Evolutionary conservation across 2,329 filamentous ascomycete species (phyloP), one percentile per base, ranked within the genome.

Genomic region (Neonectria sp.): DNA sequence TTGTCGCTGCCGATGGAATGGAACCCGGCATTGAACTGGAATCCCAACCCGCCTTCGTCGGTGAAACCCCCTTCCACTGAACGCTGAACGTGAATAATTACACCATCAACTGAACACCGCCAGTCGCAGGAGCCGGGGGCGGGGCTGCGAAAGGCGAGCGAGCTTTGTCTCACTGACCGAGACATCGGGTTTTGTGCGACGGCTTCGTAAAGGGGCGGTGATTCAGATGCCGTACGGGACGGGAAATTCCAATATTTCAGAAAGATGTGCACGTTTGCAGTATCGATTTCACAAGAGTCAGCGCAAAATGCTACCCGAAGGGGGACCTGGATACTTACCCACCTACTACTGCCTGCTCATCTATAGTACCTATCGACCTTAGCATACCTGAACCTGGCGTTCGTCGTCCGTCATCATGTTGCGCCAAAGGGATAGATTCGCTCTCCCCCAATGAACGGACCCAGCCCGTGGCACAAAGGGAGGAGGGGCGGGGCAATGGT

Each of bases 141-240:
- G 3, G 12, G 11, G 27, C 17, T n/a, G n/a, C 27, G 13, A n/a
- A 51, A 8, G 45, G 29, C 49, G 48, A 52, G 29, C 48, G 15
- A 21, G 27, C 48, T 11, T 21, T 53, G 51, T 53, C 51, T 53
- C 51, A 35, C 29, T n/a, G n/a, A 6, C 51, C n/a, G 57, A 60
- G 57, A 60, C 57, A 60, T 51, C 31, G 45, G 24, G 17, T 21
- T n/a, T 40, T 40, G 57, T 52, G 31, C 21, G 31, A 60, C 45
- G 21, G 57, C 25, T 27, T 53, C n/a, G n/a, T 35, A 35, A 35
- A 35, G n/a, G 31, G 51, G n/a, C 15, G 48, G 48, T 17, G 24
- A 31, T 13, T 51, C 48, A 31, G 21, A 13, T 25, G 8, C 31
- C 31, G 31, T 9, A 33, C 31, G 31, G 27, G 11, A 51, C 31